These are phyloP conservation scores for Micractinium sp. DNA, from an alignment of 139 green algal species.

Conservation along the genomic window DNA sequence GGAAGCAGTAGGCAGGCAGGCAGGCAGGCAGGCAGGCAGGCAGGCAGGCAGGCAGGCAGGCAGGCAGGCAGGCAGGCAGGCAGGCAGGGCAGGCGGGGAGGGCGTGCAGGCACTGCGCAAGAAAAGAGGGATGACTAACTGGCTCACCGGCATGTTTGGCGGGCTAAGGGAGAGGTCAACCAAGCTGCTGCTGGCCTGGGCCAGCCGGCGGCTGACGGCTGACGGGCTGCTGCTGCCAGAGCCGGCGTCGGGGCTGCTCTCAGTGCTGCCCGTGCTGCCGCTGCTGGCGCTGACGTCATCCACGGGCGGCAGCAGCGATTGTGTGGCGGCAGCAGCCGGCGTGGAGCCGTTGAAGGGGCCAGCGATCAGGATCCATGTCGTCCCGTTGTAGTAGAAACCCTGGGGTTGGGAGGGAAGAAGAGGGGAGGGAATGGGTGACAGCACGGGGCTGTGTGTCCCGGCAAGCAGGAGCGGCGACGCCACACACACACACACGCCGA, in stretches of 20 bases:
- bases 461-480: no score
- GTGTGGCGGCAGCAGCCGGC: background rate
- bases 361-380: background rate
- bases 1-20: background rate
- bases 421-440: no score
- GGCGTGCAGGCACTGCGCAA: background rate
- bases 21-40: background rate
- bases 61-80: background rate
- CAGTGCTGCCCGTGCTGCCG: background rate
- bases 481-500: background rate
- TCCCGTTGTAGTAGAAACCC: constrained; percentile 10
- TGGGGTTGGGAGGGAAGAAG: background rate
- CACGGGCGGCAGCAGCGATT: no score
- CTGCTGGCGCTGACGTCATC: background rate
- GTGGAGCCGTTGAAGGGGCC: background rate
- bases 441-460: no score
- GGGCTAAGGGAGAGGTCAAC: constrained; percentile 2
- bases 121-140: no score
- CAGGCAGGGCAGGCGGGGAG: background rate
- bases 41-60: no score
- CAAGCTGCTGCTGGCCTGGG: background rate
- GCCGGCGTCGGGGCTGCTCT: background rate
- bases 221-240: background rate
- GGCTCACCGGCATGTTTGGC: background rate
- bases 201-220: background rate